Conservation (phyloP, 2,329 filamentous ascomycete species). For the Fusarium kyushuense region DNA sequence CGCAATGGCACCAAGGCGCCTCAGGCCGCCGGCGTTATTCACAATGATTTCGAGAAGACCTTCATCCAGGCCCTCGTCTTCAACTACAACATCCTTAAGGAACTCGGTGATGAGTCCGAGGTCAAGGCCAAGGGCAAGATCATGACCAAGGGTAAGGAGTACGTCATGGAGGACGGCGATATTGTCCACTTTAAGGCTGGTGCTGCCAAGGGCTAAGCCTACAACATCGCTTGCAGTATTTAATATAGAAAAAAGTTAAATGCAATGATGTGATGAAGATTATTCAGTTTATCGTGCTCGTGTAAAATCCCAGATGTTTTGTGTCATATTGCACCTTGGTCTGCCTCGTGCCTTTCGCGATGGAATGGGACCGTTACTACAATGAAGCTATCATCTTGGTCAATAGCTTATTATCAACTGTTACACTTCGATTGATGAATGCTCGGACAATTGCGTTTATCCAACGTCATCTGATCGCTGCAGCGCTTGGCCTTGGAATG, state of each 20-base stretch:
- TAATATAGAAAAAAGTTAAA: constrained; percentile 43
- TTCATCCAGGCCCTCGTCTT: constrained; percentile 98
- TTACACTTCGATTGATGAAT: neutral
- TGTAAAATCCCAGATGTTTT: neutral
- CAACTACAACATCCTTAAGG: constrained; percentile 85
- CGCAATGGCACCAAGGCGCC: constrained; percentile 97
- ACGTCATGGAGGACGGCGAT: constrained; percentile 86
- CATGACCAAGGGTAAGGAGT: constrained; percentile 99
- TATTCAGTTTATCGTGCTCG: neutral
- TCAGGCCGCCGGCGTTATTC: constrained; percentile 96
- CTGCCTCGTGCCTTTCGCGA: neutral
- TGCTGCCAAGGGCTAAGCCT: constrained; percentile 75
- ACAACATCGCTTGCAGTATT: constrained; percentile 22
- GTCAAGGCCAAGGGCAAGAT: constrained; percentile 96
- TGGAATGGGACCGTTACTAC: no score
- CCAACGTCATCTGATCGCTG: neutral
- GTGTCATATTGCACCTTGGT: no score
- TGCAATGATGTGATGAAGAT: constrained; percentile 40
- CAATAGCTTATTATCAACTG: no score
- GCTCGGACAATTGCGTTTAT: neutral
- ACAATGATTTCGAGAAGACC: constrained; percentile 99
- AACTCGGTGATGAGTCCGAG: constrained; percentile 87
- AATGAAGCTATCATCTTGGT: neutral
- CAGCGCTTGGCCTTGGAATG: neutral
- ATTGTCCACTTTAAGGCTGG: constrained; percentile 90